Evolutionary conservation across 2,329 filamentous ascomycete species (phyloP).

Genomic region (Diaporthe vaccinii): DNA sequence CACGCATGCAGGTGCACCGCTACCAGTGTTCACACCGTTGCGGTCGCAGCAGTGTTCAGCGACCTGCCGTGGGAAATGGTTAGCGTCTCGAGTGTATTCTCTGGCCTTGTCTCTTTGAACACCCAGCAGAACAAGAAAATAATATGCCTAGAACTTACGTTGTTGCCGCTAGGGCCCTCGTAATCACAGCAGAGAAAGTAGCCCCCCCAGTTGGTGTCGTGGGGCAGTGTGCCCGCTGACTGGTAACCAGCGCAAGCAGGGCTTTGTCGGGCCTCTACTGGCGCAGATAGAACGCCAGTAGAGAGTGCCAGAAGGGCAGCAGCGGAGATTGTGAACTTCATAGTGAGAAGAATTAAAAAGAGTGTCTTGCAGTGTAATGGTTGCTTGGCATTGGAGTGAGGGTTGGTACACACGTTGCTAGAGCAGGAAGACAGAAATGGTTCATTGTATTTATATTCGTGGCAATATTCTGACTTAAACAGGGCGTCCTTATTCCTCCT

Average conservation of each 20-base stretch:
- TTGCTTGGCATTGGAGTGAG: background rate
- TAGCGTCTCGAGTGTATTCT: background rate
- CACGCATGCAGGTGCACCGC: slow-evolving; percentile 1
- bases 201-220: background rate
- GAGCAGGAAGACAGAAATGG: rapidly evolving
- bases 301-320: background rate
- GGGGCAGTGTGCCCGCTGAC: background rate
- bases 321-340: slow-evolving; percentile 5
- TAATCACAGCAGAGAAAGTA: background rate
- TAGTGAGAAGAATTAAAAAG: background rate
- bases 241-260: background rate
- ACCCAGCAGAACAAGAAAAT: background rate
- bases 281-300: background rate
- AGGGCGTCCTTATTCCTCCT: background rate
- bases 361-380: background rate
- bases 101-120: background rate
- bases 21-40: slow-evolving; percentile 5
- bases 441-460: background rate
- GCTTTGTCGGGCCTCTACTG: background rate
- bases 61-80: background rate
- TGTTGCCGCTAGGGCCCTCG: background rate
- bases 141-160: background rate
- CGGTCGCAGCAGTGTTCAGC: slow-evolving; percentile 6
- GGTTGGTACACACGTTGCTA: background rate
- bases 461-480: too few relatives aligned